Evolutionary conservation across 2,329 filamentous ascomycete genomes (phyloP).

Genomic region (Xylariaceae sp.): DNA sequence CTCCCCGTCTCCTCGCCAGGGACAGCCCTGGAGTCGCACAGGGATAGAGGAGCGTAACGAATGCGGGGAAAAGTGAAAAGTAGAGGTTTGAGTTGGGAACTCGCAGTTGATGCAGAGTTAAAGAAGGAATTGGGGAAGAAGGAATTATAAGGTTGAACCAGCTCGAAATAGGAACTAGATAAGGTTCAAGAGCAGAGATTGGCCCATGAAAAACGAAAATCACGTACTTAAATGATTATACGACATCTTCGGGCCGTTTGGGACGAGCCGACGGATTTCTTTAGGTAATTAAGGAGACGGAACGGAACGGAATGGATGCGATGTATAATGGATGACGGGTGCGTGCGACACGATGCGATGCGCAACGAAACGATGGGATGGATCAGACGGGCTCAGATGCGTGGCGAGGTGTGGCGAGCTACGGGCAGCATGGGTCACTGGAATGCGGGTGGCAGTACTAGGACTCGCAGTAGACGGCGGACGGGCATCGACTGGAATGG

Average conservation of each 20-base stretch:
- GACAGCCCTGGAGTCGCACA: not conserved
- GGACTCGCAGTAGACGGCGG: slow-evolving; percentile 7
- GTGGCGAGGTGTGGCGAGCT: slow-evolving; percentile 15
- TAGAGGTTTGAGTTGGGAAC: not conserved
- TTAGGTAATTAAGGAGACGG: not conserved
- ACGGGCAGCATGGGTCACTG: slow-evolving; percentile 7
- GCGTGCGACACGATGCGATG: not conserved
- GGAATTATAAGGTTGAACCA: not conserved
- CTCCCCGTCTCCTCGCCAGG: not conserved
- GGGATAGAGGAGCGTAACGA: not conserved
- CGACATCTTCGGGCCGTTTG: slow-evolving; percentile 48
- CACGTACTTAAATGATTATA: slow-evolving; percentile 66
- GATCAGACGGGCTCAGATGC: not conserved
- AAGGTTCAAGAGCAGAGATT: slow-evolving; percentile 19
- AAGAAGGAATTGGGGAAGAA: not conserved
- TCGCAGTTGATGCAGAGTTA: not conserved
- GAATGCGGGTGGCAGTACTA: slow-evolving; percentile 4
- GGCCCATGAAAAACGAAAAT: slow-evolving; percentile 5
- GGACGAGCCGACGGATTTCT: slow-evolving; percentile 3
- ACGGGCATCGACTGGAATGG: slow-evolving; percentile 18
- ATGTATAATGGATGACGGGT: too few relatives aligned
- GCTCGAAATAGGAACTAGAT: not conserved
- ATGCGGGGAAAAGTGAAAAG: not conserved
- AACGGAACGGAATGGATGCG: slow-evolving; percentile 12
- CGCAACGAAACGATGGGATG: not conserved